phyloP scores from a whole-genome alignment of 345 rosid species.

The Adansonia digitata region DNA sequence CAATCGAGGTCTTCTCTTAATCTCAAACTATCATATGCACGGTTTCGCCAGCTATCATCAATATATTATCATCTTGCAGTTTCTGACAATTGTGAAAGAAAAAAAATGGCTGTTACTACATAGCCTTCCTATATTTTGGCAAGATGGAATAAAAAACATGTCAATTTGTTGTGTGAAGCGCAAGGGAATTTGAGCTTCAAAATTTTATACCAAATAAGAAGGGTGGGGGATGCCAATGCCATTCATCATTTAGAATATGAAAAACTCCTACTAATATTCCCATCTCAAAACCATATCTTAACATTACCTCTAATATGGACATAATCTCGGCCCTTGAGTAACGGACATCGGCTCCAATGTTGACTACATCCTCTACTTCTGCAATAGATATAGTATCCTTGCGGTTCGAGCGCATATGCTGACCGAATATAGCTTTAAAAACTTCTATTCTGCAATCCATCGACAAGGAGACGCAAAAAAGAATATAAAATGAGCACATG shows the following conservation, averaged over 20 bases:
- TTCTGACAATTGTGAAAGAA: slow-evolving; percentile 41
- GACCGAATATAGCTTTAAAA: slow-evolving; percentile 68
- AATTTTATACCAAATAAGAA: not conserved
- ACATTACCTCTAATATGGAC: slow-evolving; percentile 63
- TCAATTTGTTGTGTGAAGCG: not conserved
- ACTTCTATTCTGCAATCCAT: slow-evolving; percentile 53
- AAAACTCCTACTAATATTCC: not conserved
- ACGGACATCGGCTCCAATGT: slow-evolving; percentile 33
- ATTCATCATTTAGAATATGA: not conserved
- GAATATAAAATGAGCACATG: not conserved
- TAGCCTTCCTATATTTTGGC: not conserved
- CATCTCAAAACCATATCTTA: not conserved
- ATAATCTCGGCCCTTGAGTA: slow-evolving; percentile 65
- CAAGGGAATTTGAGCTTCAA: not conserved
- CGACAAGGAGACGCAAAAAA: not conserved
- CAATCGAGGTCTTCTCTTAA: not conserved
- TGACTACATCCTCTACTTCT: slow-evolving; percentile 30
- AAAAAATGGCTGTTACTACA: not conserved
- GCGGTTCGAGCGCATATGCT: slow-evolving; percentile 71
- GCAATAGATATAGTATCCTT: slow-evolving; percentile 62
- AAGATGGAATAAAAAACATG: not conserved
- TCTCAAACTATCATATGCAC: slow-evolving; percentile 62
- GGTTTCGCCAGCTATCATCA: slow-evolving; percentile 61
- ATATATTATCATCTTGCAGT: slow-evolving; percentile 84
- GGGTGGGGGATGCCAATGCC: not conserved